Evolutionary conservation across 2,329 filamentous ascomycete species (phyloP).

Genomic region (Diatrype stigma): DNA sequence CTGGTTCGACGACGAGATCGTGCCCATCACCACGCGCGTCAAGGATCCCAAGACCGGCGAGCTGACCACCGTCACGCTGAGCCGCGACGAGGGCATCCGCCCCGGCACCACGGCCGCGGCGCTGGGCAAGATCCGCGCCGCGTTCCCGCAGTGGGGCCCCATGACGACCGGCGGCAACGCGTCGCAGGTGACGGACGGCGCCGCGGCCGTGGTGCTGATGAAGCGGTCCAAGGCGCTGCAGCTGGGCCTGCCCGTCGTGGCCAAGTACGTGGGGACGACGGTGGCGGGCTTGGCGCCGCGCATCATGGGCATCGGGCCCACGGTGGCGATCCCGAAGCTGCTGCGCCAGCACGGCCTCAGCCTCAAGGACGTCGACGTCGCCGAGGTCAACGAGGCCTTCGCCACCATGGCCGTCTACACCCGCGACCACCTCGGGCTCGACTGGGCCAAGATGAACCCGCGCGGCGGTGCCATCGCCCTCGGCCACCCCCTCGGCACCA

Average conservation of each 20-base stretch:
- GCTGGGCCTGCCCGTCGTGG: constrained; percentile 85
- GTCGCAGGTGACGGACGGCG: constrained; percentile 90
- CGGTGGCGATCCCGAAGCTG: constrained; percentile 74
- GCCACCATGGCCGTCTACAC: constrained; percentile 98
- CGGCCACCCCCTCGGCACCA: constrained; percentile 77
- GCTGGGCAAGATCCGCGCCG: constrained; percentile 79
- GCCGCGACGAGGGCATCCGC: constrained; percentile 84
- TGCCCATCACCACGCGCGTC: constrained; percentile 75
- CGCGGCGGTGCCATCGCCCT: constrained; percentile 79
- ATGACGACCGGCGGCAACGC: constrained; percentile 89
- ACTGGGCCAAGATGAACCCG: constrained; percentile 74
- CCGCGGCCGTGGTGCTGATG: constrained; percentile 87
- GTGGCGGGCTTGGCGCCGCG: constrained; percentile 85
- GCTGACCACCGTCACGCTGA: constrained; percentile 71
- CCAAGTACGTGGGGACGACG: constrained; percentile 90
- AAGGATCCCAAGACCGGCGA: constrained; percentile 84
- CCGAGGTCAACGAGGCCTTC: constrained; percentile 97
- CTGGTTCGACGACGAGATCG: constrained; percentile 91
- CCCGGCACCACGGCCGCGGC: constrained; percentile 83
- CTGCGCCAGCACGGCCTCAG: constrained; percentile 73
- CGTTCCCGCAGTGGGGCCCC: constrained; percentile 86
- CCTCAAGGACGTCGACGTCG: constrained; percentile 78
- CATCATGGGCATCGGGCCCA: constrained; percentile 93
- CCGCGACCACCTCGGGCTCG: constrained; percentile 65
- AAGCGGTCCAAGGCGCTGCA: constrained; percentile 84